Evolutionary conservation across 257 asterid species (phyloP).

Genomic region (Solanum chiquidenum): DNA sequence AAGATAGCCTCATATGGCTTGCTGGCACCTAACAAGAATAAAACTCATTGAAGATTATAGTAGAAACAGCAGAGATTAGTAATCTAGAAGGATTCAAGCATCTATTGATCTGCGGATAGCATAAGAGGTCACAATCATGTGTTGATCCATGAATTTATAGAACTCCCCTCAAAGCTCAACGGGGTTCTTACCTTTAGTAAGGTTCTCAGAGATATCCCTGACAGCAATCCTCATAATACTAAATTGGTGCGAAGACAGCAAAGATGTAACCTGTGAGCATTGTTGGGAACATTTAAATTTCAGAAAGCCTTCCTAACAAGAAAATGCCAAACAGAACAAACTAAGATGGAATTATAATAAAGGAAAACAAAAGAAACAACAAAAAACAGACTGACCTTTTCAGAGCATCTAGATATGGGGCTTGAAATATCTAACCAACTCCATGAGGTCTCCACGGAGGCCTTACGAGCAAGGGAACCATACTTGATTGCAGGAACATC

Average conservation of each 20-base stretch:
- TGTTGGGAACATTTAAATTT: background rate
- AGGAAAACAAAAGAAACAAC: background rate
- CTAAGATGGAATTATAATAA: background rate
- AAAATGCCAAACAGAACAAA: background rate
- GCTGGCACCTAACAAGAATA: constrained; percentile 49
- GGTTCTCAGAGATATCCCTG: constrained; percentile 34
- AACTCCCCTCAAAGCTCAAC: background rate
- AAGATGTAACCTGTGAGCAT: constrained; percentile 49
- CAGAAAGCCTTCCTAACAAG: background rate
- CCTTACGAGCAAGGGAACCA: constrained; percentile 34
- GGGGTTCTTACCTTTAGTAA: constrained; percentile 41
- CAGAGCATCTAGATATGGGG: constrained; percentile 58
- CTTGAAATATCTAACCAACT: constrained; percentile 61
- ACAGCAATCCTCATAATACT: constrained; percentile 65
- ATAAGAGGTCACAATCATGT: background rate
- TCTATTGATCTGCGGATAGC: background rate
- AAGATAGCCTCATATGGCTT: constrained; percentile 82
- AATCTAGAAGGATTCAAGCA: background rate
- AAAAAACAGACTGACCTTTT: constrained; percentile 26
- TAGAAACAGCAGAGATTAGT: background rate
- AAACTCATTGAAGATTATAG: background rate
- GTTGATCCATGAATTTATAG: background rate
- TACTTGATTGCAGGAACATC: constrained; percentile 76
- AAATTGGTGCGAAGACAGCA: constrained; percentile 52
- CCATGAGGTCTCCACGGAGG: constrained; percentile 47